Base-by-base conservation (phyloP, 164 flowering plant species). In the Vitis cinerea region DNA sequence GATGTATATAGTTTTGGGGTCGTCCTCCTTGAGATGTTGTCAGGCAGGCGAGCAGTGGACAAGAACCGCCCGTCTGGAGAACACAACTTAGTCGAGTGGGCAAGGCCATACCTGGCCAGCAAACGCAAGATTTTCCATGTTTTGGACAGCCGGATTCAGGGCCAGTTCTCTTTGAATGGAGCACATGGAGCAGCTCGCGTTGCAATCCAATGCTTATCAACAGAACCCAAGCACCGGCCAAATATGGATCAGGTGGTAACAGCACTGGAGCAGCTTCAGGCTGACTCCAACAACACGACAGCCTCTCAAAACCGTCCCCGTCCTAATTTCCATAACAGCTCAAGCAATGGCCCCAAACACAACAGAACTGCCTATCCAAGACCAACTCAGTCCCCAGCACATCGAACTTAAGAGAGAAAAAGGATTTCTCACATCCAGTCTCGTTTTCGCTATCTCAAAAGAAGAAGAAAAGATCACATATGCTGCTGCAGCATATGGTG, bases 1-100 rank as follows among this genome's bases (percentile, higher is more conserved):
- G 97, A 93, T 49, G 84, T 93, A 16, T 93, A 88, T 77, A 91
- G 98, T 75, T 91, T 86, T 59, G 98, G 98, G 37, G 95, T 93
- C 8, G 98, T 93, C 29, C 83, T 93, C 3, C 82, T 90, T 3
- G 98, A 93, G 79, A 83, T 93, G 79, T 61, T 93, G 56, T 72
- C 91, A 1, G 98, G 98, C 17, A 77, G 82, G 56, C 80, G 86
- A 69, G 88, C 86, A 16, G 57, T 88, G 8, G 97, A 91, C 84
- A 83, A 83, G 67, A 91, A 88, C 78, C 82, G 95, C 11, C 95
- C 95, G 10, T 5, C 86, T 9, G 86, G 88, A 14, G 93, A 93
- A 63, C 93, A 91, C 63, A 91, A 79, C 65, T 75, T 93, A 15
- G 89, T 93, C 2, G 90, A 87, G 49, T 91, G 94, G 97, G 93